Evolutionary conservation across 1,284 basidiomycete genomes (phyloP).

Genomic region (Filobasidium uniguttulatum): DNA sequence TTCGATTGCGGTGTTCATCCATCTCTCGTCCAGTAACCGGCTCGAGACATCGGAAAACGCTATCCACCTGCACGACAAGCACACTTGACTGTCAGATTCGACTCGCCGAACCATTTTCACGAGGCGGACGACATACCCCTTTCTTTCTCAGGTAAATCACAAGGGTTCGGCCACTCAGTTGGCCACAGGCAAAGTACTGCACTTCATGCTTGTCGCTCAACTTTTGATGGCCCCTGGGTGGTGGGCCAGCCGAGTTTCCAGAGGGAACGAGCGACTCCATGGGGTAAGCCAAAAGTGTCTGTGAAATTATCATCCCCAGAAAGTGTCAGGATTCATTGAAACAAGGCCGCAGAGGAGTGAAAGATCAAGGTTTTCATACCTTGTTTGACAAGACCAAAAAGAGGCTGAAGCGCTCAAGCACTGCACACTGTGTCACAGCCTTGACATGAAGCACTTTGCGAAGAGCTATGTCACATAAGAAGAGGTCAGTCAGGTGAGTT

Average conservation of each 20-base stretch:
- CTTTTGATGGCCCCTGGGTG: constrained; percentile 52
- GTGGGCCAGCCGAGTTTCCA: constrained; percentile 27
- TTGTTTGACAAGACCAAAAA: constrained; percentile 90
- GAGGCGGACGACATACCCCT: constrained; percentile 56
- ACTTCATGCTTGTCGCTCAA: constrained; percentile 75
- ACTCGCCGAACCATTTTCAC: background rate
- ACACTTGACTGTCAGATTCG: background rate
- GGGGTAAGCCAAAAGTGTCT: constrained; percentile 57
- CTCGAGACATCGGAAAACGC: constrained; percentile 84
- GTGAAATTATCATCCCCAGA: background rate
- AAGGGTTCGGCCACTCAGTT: constrained; percentile 65
- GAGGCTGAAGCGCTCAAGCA: constrained; percentile 87
- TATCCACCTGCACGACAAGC: constrained; percentile 61
- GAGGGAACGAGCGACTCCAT: constrained; percentile 91
- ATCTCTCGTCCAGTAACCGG: constrained; percentile 76
- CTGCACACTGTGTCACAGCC: constrained; percentile 82
- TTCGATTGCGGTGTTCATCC: constrained; percentile 44
- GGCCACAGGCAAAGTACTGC: constrained; percentile 85
- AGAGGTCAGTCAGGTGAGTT: background rate
- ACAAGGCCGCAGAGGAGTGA: constrained; percentile 44
- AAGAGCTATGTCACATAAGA: constrained; percentile 45
- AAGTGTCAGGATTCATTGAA: too few relatives aligned
- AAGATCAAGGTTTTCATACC: constrained; percentile 37
- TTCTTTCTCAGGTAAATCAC: constrained; percentile 94
- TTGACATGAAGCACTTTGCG: constrained; percentile 79